Evolutionary conservation across 2,329 filamentous ascomycete genomes (phyloP).

Genomic region (Talaromyces albobiverticillius): DNA sequence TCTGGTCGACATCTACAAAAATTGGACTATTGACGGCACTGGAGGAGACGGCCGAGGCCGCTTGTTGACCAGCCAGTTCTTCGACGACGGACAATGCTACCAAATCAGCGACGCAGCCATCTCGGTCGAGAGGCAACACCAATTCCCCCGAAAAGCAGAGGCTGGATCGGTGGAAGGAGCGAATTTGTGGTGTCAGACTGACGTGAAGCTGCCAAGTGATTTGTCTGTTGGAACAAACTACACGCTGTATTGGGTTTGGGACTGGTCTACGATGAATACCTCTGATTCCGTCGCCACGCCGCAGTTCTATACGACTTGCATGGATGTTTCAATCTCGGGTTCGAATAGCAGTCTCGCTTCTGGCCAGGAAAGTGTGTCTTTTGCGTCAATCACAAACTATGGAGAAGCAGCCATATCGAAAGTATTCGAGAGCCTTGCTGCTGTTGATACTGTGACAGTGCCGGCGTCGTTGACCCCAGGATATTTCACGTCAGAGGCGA

Average conservation of each 20-base stretch:
- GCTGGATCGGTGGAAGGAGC: constrained; percentile 47
- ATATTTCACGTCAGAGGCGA: neutral
- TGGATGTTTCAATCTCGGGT: constrained; percentile 45
- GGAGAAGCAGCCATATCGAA: constrained; percentile 10
- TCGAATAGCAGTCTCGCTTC: constrained; percentile 1
- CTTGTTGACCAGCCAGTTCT: constrained; percentile 74
- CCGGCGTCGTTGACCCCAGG: neutral
- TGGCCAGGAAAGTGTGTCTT: neutral
- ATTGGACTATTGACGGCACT: constrained; percentile 76
- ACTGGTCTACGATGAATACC: constrained; percentile 66
- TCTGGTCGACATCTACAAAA: constrained; percentile 63
- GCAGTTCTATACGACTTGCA: constrained; percentile 50
- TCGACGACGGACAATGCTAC: constrained; percentile 88
- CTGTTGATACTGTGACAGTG: constrained; percentile 4
- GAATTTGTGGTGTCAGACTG: constrained; percentile 75
- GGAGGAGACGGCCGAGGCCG: constrained; percentile 76
- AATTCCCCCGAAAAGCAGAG: constrained; percentile 53
- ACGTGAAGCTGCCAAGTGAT: constrained; percentile 70
- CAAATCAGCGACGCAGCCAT: constrained; percentile 65
- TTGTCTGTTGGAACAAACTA: constrained; percentile 63
- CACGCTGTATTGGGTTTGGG: constrained; percentile 95
- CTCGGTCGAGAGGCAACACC: constrained; percentile 56
- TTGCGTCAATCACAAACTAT: constrained; percentile 8
- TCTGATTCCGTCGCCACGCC: constrained; percentile 28
- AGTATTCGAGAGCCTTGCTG: neutral